Evolutionary conservation across 2,329 filamentous ascomycete genomes (phyloP), one percentile per base, ranked within the genome.

Genomic region (Acrodontium crateriforme): DNA sequence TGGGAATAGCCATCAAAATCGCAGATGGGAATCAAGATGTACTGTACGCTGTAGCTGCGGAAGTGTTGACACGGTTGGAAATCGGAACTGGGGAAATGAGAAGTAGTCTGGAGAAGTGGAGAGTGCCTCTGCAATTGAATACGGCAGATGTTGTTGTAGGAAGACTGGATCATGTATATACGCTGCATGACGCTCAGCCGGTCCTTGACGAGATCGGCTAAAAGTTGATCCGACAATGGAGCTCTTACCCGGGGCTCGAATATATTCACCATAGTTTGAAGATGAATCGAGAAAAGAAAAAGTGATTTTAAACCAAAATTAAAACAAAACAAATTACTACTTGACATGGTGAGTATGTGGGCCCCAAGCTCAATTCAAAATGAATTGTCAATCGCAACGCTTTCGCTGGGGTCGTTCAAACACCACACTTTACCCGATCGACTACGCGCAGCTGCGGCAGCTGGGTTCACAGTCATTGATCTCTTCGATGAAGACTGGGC

Each of bases 391-490:
- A n/a, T n/a, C n/a, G n/a, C n/a, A n/a, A n/a, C n/a, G n/a, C n/a
- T n/a, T n/a, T n/a, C n/a, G n/a, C n/a, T n/a, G n/a, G n/a, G n/a
- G n/a, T n/a, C n/a, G n/a, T n/a, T n/a, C n/a, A n/a, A 52, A 35
- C 35, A 53, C 36, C 62, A 68, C 33, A 69, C 64, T 2, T 62
- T 78, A 1, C 67, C 67, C 20, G 56, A 68, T 23, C 76, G 74
- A 38, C 59, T 78, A 8, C 53, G 65, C 23, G 71, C 72, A 22
- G 71, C 83, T 39, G 59, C 71, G n/a, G 55, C 58, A 1, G 72
- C 69, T 2, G 74, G 73, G 2, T 82, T 83, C 49, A 55, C 63
- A 8, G 76, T 65, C 9, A 74, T 85, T 33, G 80, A 85, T 52
- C 67, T 85, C 6, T n/a, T n/a, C n/a, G n/a, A n/a, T n/a, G n/a